These are phyloP conservation scores for Asparagopsis taxiformis DNA, from an alignment of 31 red algal species.

Conservation along the genomic window DNA sequence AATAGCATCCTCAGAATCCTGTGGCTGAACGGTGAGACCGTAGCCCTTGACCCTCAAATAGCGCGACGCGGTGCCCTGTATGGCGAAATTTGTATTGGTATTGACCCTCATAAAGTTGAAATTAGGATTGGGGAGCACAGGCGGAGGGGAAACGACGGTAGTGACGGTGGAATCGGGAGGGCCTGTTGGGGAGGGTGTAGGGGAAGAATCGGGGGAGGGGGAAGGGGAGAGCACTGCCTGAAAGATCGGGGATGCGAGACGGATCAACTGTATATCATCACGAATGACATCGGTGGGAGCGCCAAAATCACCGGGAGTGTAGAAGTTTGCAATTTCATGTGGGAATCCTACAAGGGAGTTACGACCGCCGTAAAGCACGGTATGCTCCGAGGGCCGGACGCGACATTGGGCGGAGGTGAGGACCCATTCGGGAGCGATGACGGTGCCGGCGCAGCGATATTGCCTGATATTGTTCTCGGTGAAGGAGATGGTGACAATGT, in stretches of 20 bases:
- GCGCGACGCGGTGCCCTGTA: conserved; percentile 2
- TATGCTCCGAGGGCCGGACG: conserved; percentile 1
- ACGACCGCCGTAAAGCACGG: conserved; percentile 8
- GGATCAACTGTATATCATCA: conserved; percentile 32
- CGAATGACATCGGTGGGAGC: conserved; percentile 5
- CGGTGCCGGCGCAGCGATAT: conserved; percentile 41
- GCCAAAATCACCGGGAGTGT: conserved; percentile 16
- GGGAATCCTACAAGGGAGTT: conserved; percentile 2
- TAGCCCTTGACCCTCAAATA: conserved; percentile 44
- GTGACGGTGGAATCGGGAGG: background rate
- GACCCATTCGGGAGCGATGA: conserved; percentile 45
- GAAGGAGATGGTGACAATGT: background rate
- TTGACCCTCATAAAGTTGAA: conserved; percentile 15
- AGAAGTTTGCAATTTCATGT: background rate
- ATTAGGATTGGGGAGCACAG: background rate
- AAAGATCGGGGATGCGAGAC: conserved; percentile 4
- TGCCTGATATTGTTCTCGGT: background rate
- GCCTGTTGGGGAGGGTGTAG: background rate
- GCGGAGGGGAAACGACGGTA: background rate
- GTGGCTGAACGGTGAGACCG: conserved; percentile 13
- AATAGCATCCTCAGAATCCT: conserved; percentile 19
- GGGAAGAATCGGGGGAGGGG: background rate
- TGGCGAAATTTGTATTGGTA: conserved; percentile 28
- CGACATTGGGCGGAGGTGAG: conserved; percentile 57
- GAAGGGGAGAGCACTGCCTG: background rate